Conservation (phyloP, 495 filamentous ascomycete genomes). For the Penicillium angulare region DNA sequence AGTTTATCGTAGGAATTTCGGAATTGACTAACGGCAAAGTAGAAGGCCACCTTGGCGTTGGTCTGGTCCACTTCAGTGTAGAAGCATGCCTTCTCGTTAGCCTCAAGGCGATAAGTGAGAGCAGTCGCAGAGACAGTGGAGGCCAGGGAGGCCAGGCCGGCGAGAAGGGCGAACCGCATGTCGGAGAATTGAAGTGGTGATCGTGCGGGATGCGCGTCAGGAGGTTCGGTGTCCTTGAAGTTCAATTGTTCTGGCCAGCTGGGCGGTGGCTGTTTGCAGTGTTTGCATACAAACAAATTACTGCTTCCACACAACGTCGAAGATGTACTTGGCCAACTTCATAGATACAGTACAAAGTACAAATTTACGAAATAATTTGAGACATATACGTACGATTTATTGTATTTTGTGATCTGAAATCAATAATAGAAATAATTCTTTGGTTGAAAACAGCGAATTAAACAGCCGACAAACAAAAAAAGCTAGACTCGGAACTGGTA, state of each 20-base stretch:
- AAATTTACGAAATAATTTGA: no score
- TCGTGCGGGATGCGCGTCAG: constrained; percentile 20
- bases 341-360: no score
- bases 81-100: constrained; percentile 96
- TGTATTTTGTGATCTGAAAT: no score
- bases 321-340: no score
- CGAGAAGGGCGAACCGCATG: constrained; percentile 41
- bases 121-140: constrained; percentile 72
- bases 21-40: constrained; percentile 81
- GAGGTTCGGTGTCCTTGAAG: constrained; percentile 11
- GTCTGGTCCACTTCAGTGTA: constrained; percentile 66
- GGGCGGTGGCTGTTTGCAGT: constrained; percentile 33
- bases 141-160: constrained; percentile 63
- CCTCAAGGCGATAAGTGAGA: constrained; percentile 85
- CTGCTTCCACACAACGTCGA: neutral
- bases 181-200: constrained; percentile 11
- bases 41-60: constrained; percentile 92
- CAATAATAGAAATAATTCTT: no score
- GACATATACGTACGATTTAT: no score
- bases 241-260: constrained; percentile 33
- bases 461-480: no score
- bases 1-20: neutral
- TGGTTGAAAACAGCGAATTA: no score
- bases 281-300: constrained; percentile 37
- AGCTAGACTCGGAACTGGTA: no score